Base-by-base conservation (phyloP, 306 rosid genomes). In the Cicer yamashitae region DNA sequence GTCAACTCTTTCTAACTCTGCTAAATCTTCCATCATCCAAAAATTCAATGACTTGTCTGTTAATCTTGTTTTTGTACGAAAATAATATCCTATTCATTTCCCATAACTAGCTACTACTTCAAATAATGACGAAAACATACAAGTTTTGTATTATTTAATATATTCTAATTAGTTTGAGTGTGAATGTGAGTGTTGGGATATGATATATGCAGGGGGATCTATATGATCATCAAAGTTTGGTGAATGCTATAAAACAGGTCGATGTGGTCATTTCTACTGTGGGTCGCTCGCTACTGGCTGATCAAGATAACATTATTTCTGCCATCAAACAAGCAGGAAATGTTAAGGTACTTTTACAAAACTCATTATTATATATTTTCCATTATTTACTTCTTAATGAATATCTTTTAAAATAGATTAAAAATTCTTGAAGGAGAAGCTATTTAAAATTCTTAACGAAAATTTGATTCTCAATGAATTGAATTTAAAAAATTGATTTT, bases 261-360 rank as follows among this genome's bases (percentile, higher is more conserved):
- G 94, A 93, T 10, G 98, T 89, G 12, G 98, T 93, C 11, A 89
- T 93, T 52, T 87, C 96, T 0, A 82, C 91, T 0, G 87, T 89
- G 0, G 91, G 93, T 10, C 63, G 50, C 64, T 2, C 18, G 44
- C 89, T 69, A 46, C 8, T 89, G 0, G 79, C 53, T 3, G 93
- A 93, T 76, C 98, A 93, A 79, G 83, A 83, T 74, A 93, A 84
- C 79, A 89, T 93, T 83, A 75, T 93, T 65, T 79, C 89, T 34
- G 98, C 98, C 67, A 90, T 93, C 39, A 86, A 86, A 70, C 91
- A 86, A 69, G 92, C 96, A 52, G 94, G 96, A 18, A 86, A 89
- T 67, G 81, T 90, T 15, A 90, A 93, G 96, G 98, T 67, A 10
- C 69, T 2, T 13, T 7, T 20, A 10, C 34, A 56, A 8, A 20